Percentiles rank a stretch among this genome's conserved stretches.
Conservation (phyloP, 1,284 basidiomycete genomes). For the Hymenochaete sp. region DNA sequence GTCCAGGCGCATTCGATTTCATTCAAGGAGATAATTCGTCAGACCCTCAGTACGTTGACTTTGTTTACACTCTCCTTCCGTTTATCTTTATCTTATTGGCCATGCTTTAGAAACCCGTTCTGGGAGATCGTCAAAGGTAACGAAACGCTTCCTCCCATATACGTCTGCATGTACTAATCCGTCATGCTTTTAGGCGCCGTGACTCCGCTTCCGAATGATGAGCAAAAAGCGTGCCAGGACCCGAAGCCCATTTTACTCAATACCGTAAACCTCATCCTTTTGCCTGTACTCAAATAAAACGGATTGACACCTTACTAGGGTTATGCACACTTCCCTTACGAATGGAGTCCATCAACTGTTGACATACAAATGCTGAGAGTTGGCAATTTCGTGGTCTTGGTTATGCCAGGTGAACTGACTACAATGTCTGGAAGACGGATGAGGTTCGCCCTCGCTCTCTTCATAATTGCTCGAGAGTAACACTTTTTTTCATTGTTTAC, state of each 20-base stretch:
- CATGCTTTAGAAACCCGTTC: slow-evolving; percentile 57
- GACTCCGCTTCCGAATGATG: slow-evolving; percentile 49
- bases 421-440: slow-evolving; percentile 46
- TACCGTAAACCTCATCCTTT: slow-evolving; percentile 37
- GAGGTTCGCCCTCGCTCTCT: slow-evolving; percentile 24
- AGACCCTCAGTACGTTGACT: slow-evolving; percentile 36
- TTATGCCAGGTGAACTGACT: slow-evolving; percentile 64
- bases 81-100: not conserved
- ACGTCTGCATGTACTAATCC: slow-evolving; percentile 17
- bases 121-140: slow-evolving; percentile 74
- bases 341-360: slow-evolving; percentile 70
- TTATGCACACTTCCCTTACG: slow-evolving; percentile 58
- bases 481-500: not conserved
- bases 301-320: slow-evolving; percentile 35
- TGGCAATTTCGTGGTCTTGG: slow-evolving; percentile 71
- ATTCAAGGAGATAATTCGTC: slow-evolving; percentile 68
- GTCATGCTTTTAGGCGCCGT: slow-evolving; percentile 38
- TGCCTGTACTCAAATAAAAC: too few species aligned
- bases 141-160: slow-evolving; percentile 3
- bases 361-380: slow-evolving; percentile 74
- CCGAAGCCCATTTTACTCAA: slow-evolving; percentile 79
- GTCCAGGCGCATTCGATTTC: slow-evolving; percentile 78
- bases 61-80: not conserved
- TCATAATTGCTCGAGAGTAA: not conserved
- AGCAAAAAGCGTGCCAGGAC: slow-evolving; percentile 63